Evolutionary conservation across 2,329 filamentous ascomycete species (phyloP).

Genomic region (Bipolaris victoriae): DNA sequence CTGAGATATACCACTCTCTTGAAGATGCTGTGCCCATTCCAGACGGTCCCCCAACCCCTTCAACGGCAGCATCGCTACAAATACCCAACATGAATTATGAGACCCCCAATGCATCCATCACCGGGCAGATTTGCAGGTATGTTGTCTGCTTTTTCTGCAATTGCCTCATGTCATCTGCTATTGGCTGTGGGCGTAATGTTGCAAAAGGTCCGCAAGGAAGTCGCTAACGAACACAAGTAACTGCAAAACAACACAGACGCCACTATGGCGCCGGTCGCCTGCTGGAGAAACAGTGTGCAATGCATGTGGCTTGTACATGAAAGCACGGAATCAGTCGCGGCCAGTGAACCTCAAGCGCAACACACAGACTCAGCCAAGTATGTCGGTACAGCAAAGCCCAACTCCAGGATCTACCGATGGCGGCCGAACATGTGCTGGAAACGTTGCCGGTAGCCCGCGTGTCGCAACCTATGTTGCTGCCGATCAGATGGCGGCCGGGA

Average conservation of each 20-base stretch:
- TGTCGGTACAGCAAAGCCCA: slow-evolving; percentile 50
- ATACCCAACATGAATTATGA: slow-evolving; percentile 22
- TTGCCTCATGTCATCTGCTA: slow-evolving; percentile 1
- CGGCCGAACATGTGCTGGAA: slow-evolving; percentile 49
- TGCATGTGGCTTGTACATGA: slow-evolving; percentile 92
- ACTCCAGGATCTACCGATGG: slow-evolving; percentile 46
- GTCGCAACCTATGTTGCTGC: slow-evolving; percentile 76
- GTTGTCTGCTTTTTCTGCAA: slow-evolving; percentile 41
- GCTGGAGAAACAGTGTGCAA: slow-evolving; percentile 96
- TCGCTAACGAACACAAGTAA: slow-evolving; percentile 66
- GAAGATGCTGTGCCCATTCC: slow-evolving; percentile 46
- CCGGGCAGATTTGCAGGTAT: slow-evolving; percentile 75
- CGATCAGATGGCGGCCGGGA: slow-evolving; percentile 77
- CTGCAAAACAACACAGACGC: slow-evolving; percentile 91
- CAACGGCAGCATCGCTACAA: slow-evolving; percentile 29
- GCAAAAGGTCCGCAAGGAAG: slow-evolving; percentile 8
- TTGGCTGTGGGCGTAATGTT: slow-evolving; percentile 8
- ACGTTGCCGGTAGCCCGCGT: slow-evolving; percentile 47
- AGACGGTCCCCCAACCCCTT: slow-evolving; percentile 30
- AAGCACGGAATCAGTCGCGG: slow-evolving; percentile 87
- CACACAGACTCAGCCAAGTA: slow-evolving; percentile 49
- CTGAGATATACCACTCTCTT: slow-evolving; percentile 50
- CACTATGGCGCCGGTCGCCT: slow-evolving; percentile 91
- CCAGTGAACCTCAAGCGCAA: slow-evolving; percentile 89
- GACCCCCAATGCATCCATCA: slow-evolving; percentile 50